Evolutionary conservation across 2,329 filamentous ascomycete species (phyloP), one percentile per base, ranked within the genome.

Genomic region (Niveomyces coronatus): DNA sequence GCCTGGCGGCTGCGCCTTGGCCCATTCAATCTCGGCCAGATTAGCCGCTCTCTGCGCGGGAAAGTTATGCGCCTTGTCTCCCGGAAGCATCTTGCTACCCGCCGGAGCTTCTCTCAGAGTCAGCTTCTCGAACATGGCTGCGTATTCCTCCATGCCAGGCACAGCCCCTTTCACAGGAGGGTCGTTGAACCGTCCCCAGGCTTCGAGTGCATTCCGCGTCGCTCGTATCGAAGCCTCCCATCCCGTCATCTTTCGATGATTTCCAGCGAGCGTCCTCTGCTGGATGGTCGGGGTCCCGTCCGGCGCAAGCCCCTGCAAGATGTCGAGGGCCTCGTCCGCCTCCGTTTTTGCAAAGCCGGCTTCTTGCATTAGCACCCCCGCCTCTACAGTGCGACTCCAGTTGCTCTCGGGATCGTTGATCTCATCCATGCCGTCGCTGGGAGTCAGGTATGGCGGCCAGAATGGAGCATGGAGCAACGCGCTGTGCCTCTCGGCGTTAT

Each of bases 21-120:
- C 69, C 46, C 74, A 74, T 41, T 83, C 81, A 39, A 78, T 74
- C n/a, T 78, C 70, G 42, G 67, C 82, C 49, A 67, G 69, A 54
- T 68, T 83, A 55, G 62, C 60, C 10, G 58, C 49, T 27, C 54
- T 42, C 35, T 52, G 44, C 5, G 53, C 51, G 14, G 53, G 44
- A 45, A 61, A 53, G 39, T 74, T 67, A 15, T 77, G 60, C 15
- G 75, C 65, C 27, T 62, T 63, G 47, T 84, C 80, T 10, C 82
- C 82, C 5, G 80, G 75, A 2, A 74, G 51, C 11, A 65, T 42
- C 3, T 43, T 47, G 22, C 44, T 44, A 3, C 47, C 34, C 4
- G 46, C 30, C n/a, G 52, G 48, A 11, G 45, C 54, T 31, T 58
- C 51, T 23, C 52, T 49, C 13, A 53, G 49, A 14, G 63, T 54